Base-by-base conservation (phyloP, 2,329 filamentous ascomycete genomes). In the Aureobasidium sp. region DNA sequence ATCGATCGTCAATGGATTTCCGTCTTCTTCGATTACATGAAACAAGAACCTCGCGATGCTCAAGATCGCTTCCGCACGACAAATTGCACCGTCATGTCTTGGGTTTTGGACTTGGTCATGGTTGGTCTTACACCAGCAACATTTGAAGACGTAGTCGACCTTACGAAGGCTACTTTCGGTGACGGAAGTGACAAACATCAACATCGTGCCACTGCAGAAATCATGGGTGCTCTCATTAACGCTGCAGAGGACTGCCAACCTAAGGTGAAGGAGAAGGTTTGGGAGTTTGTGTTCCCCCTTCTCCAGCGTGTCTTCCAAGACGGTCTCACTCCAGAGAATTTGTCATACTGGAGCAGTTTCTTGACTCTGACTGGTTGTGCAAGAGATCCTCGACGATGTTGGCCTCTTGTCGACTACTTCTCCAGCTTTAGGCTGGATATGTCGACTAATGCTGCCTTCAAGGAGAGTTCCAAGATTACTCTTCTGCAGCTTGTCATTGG, bases 181-280 rank as follows among this genome's bases (percentile, higher is more conserved):
- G 93, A 99, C 73, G 94, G 95, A 10, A 94, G 87, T 69, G 94
- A 99, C 73, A 97, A 97, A 75, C 94, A 99, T 73, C 93, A 99
- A 73, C 94, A 99, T 73, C 89, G 94, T 59, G 94, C 94, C 17
- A 96, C 94, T 2, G 85, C 94, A 0, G 94, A 99, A 75, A 97
- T 99, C 62, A 79, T 99, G 55, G 92, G 90, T 15, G 92, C 90
- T 5, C 76, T 99, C 69, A 80, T 99, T 29, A 86, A 87, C 17
- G 90, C 90, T 39, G 90, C 91, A 17, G 84, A 87, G 53, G 92
- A 97, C 68, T 86, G 91, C 32, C 86, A 87, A 6, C 78, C 86
- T 5, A 85, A 90, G 59, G 85, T 88, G 66, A 86, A 92, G 50
- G 84, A 88, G 62, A 80, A 84, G 67, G 84, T 95, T 0, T 99